Percentiles rank a stretch among this genome's conserved stretches.
These are phyloP conservation scores for Parachaetomium inaequale DNA, from an alignment of 495 filamentous ascomycete species.

Conservation along the genomic window DNA sequence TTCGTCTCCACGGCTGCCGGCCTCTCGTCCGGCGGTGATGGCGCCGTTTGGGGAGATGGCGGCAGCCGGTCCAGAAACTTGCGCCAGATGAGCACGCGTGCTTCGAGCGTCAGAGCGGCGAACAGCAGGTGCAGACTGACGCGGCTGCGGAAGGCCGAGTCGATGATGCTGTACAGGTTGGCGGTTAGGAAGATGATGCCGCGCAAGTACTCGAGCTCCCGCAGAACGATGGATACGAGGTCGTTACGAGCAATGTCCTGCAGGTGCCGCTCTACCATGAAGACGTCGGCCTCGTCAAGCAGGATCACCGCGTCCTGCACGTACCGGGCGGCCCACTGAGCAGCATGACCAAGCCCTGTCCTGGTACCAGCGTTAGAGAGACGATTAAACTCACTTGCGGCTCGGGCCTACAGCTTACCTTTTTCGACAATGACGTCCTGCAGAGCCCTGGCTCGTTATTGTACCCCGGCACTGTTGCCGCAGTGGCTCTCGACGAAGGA, in stretches of 20 bases:
- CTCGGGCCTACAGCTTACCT: constrained; percentile 13
- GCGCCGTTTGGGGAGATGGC: too few species aligned
- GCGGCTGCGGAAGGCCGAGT: constrained; percentile 36
- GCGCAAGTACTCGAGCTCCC: constrained; percentile 55
- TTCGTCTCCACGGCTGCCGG: neutral
- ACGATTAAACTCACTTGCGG: neutral
- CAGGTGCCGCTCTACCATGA: constrained; percentile 45
- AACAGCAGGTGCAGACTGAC: constrained; percentile 35
- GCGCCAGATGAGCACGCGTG: constrained; percentile 33
- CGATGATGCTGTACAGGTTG: constrained; percentile 41
- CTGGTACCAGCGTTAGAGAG: neutral
- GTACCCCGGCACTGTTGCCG: neutral
- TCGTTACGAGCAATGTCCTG: constrained; percentile 51
- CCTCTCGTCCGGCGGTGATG: too few species aligned
- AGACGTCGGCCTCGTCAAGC: constrained; percentile 53
- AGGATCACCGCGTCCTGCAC: constrained; percentile 54
- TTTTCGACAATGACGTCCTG: constrained; percentile 27
- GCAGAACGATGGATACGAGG: constrained; percentile 51
- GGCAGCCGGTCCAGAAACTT: too few species aligned
- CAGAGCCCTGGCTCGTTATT: constrained; percentile 10
- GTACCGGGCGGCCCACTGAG: constrained; percentile 50
- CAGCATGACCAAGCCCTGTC: constrained; percentile 34
- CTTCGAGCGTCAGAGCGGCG: constrained; percentile 28
- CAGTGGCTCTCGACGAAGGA: constrained; percentile 40
- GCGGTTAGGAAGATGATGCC: constrained; percentile 53